Evolutionary conservation across 371 early-diverging fungal species (phyloP), one percentile per base, ranked within the genome.

Genomic region (Syncephalastrum monosporum): DNA sequence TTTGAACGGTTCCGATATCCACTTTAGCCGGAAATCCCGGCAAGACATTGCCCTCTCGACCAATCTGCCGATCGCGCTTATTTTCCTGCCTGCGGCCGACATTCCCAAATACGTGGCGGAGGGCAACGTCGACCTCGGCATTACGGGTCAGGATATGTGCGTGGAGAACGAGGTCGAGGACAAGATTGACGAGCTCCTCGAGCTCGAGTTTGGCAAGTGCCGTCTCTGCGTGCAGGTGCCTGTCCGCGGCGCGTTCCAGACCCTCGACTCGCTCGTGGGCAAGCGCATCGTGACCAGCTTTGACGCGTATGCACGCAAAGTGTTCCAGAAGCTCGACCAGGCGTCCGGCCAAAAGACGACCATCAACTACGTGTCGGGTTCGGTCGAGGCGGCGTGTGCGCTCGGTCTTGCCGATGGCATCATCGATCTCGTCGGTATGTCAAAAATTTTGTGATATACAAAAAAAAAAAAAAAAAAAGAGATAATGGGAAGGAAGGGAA

Each of bases 391-490:
- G 10, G 96, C 97, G 4, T 98, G 97, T 61, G 91, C 93, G 0
- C 75, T 98, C 44, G 98, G 98, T 8, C 85, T 98, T 23, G 97
- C 98, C 15, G 97, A 98, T 68, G 97, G 89, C 16, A 94, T 98
- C 63, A 93, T 84, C 24, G 85, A 84, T 72, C 68, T 84, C 60
- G 85, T 84, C 63, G 80, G 80, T 79, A 58, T 54, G 73, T 70
- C n/a, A 15, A 21, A 14, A 15, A 6, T 4, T 17, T 10, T 4
- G 16, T 58, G 3, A 7, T 13, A n/a, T n/a, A n/a, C n/a, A n/a
- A n/a, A n/a, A n/a, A n/a, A n/a, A n/a, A n/a, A n/a, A n/a, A n/a
- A n/a, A n/a, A n/a, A n/a, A 14, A 17, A 13, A 33, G 2, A 33
- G 38, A 33, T 33, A 33, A 33, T 5, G 10, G 1, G 47, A 15